Evolutionary conservation across 208 protist genomes (phyloP), one percentile per base, ranked within the genome.

Genomic region (Trypanosoma theileri): DNA sequence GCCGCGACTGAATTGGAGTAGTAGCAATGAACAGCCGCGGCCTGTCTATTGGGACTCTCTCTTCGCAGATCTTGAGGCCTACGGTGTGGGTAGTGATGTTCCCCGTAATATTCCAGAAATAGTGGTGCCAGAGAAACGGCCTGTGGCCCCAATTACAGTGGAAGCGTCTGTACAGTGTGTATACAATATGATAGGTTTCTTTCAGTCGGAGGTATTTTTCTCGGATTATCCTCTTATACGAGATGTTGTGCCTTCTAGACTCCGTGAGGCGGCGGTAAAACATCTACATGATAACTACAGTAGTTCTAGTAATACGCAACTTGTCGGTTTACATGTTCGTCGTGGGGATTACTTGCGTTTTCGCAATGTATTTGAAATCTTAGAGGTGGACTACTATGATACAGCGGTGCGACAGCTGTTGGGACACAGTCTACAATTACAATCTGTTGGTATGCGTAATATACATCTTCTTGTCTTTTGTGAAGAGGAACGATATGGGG

Each of bases 1-100:
- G 4, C 80, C 65, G 13, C 75, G 70, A 9, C 26, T 69, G 9
- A 26, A 73, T n/a, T 66, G 66, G 46, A 92, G 85, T 68, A 85
- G 81, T 73, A 96, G 90, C 62, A 75, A 76, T n/a, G 90, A 83
- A 46, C 71, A 61, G 11, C 88, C 90, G 4, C 69, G 90, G 12
- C 86, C 87, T 26, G 86, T 83, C 11, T 96, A 96, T 71, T 96
- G 90, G 88, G 2, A 59, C 26, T 90, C 87, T 16, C 46, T 96
- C 13, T 91, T 96, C 68, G 63, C 50, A 1, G 46, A 81, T 3
- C 59, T 95, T 17, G 17, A 66, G 0, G 46, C 17, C 2, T 62
- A 81, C 28, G 79, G 76, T n/a, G 85, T 93, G 17, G 60, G 55
- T 31, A 10, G 50, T 50, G 44, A 54, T 12, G 17, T 69, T 41